Conservation (phyloP, 2,329 filamentous ascomycete species). For the Colletotrichum acutatum region DNA sequence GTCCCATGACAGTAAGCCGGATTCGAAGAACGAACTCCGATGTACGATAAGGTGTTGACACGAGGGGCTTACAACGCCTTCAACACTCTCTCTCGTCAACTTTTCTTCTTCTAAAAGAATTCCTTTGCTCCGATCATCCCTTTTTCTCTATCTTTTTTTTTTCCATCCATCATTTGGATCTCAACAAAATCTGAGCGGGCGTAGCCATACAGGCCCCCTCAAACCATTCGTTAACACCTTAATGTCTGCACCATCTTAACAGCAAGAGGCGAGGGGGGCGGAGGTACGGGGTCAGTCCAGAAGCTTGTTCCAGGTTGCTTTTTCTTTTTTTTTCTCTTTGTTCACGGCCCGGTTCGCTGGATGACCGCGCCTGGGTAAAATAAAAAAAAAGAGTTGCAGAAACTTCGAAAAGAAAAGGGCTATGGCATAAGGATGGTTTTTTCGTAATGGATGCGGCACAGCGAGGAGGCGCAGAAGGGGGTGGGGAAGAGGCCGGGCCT, state of each 20-base stretch:
- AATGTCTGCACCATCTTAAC: conserved; percentile 14
- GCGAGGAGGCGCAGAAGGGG: not conserved
- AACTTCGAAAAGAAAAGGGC: not conserved
- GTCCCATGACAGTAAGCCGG: not conserved
- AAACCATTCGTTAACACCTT: conserved; percentile 21
- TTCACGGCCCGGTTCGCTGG: conserved; percentile 22
- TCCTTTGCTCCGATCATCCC: not conserved
- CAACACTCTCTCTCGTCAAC: not conserved
- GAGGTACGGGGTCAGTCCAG: not conserved
- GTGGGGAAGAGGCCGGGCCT: conserved; percentile 29
- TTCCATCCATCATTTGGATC: not conserved
- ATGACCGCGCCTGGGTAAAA: conserved; percentile 15
- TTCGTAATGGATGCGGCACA: not conserved
- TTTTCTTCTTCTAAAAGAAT: not conserved
- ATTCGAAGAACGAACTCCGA: not conserved
- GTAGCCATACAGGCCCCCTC: conserved; percentile 4
- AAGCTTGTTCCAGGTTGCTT: not conserved
- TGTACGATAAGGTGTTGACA: conserved; percentile 31
- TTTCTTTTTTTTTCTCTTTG: not conserved
- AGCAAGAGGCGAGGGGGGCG: not conserved
- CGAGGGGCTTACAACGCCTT: conserved; percentile 8
- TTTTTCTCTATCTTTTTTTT: not conserved
- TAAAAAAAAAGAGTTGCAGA: conserved; percentile 12
- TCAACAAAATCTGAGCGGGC: not conserved
- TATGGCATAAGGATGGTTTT: not conserved